These are phyloP conservation scores for Parasitella parasitica DNA, from an alignment of 371 early-diverging fungal species.

Conservation along the genomic window DNA sequence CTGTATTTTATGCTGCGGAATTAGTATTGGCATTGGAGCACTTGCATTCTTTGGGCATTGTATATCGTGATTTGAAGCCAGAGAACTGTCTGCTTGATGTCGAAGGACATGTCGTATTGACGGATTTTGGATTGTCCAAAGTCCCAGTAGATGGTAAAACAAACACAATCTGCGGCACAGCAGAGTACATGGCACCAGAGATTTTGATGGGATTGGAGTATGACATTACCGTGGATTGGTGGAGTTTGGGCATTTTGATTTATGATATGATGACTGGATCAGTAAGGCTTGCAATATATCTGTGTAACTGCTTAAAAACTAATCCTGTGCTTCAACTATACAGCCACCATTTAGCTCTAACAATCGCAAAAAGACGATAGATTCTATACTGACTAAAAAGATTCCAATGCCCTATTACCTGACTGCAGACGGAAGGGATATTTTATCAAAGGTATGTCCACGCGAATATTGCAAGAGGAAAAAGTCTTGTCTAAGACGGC, in stretches of 20 bases:
- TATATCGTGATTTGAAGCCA: slow-evolving; percentile 89
- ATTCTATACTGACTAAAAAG: slow-evolving; percentile 75
- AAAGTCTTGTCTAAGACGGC: not conserved
- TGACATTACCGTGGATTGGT: slow-evolving; percentile 90
- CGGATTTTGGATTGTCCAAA: slow-evolving; percentile 94
- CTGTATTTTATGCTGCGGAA: slow-evolving; percentile 87
- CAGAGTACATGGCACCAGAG: slow-evolving; percentile 90
- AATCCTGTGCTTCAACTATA: too few relatives aligned
- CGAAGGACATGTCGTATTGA: slow-evolving; percentile 82
- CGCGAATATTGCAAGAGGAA: too few relatives aligned
- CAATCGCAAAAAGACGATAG: slow-evolving; percentile 77
- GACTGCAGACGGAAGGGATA: slow-evolving; percentile 64
- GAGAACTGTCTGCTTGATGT: slow-evolving; percentile 86
- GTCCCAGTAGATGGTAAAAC: slow-evolving; percentile 61
- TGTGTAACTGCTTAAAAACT: too few relatives aligned
- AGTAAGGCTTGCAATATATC: slow-evolving; percentile 23
- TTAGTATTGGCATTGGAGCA: slow-evolving; percentile 85
- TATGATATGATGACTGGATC: slow-evolving; percentile 88
- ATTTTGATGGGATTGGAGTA: slow-evolving; percentile 82
- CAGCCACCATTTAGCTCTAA: slow-evolving; percentile 77
- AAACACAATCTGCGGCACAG: slow-evolving; percentile 90
- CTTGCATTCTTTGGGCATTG: slow-evolving; percentile 84
- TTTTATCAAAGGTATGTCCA: slow-evolving; percentile 45
- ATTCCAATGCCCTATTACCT: slow-evolving; percentile 73
- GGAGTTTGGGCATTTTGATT: slow-evolving; percentile 90